Base-by-base conservation (phyloP, 2,329 filamentous ascomycete genomes). In the Paramyrothecium roridum region DNA sequence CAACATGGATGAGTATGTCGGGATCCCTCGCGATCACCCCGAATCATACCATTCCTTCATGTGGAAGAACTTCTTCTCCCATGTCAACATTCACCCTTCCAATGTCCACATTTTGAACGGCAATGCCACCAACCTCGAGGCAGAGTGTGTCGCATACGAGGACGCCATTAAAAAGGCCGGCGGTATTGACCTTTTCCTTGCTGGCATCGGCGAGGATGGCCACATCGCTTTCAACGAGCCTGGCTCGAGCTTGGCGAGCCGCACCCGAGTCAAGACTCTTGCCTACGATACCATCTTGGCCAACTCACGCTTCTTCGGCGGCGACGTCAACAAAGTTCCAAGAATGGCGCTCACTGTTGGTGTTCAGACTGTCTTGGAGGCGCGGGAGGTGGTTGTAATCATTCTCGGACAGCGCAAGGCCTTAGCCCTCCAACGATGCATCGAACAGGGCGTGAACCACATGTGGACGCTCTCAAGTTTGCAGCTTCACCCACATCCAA, bases 1-100 rank as follows among this genome's bases (percentile, higher is more conserved):
- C 80, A 95, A 95, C 74, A 95, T 95, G 91, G 91, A 96, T 74
- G 91, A 96, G 75, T 96, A 96, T 67, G 89, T 95, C 61, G 89
- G 88, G 55, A 83, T 96, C 59, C 87, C 90, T 34, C 85, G 89
- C 65, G 89, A 93, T 64, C 90, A 96, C 70, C 86, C 90, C 13
- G 87, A 95, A 71, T 91, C 87, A 65, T 96, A 96, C 74, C 91
- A 96, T 76, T 90, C 87, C 61, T 96, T 95, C 78, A 95, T 96
- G 91, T 96, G 92, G 83, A 90, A 89, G 74, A 82, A 95, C 75
- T 91, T 96, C 80, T 96, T 96, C 79, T 90, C 88, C 47, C 90
- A 85, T 63, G 87, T 95, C 64, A 90, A 96, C 67, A 87, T 95
- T 63, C 83, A 86, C 61, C 91, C 91, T 6, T 81, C 83, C 66